Evolutionary conservation across 2,329 filamentous ascomycete species (phyloP), one percentile per base, ranked within the genome.

Genomic region (Ophiocordyceps polyrhachis-furcata): DNA sequence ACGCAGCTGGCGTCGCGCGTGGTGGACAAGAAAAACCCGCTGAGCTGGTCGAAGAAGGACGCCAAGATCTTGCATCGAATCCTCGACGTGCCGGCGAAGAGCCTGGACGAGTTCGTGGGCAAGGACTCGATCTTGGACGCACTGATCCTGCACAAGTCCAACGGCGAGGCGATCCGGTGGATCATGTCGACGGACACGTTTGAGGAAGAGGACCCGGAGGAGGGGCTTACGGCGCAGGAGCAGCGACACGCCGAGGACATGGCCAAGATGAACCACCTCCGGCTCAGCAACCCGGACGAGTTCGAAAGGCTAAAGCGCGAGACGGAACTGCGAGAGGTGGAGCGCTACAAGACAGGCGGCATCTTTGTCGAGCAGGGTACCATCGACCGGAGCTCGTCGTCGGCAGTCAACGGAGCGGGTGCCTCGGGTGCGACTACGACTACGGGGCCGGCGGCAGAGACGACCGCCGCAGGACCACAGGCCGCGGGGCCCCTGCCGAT

Each of bases 21-120:
- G 1, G 80, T 95, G 4, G 88, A 95, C 61, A 79, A 85, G 56
- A 85, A 82, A 61, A 85, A 84, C 43, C 78, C 81, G 0, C 62
- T 77, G n/a, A 76, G 81, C 8, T 75, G 70, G 58, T 78, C 83
- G 0, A 68, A 70, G 19, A 74, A 71, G 44, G 66, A 69, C 1
- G 49, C 50, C 8, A 68, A 76, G 1, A 76, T 79, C 52, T 65
- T 86, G n/a, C 72, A 71, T 32, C 62, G 67, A 38, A 76, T 82
- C 0, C 68, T 65, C 44, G 56, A 70, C 0, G 64, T 76, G 1
- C 48, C 58, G 6, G 67, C 73, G 42, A 55, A 73, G 40, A 68
- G 78, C 43, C 56, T 83, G 1, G 55, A 58, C 0, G 59, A 64
- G 11, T 74, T 74, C 47, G 48, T 63, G 1, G 79, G 79, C 5